A percentile compares a stretch with the other conserved stretches of the same genome.
Conservation (phyloP, 345 rosid species). For the Ricinus communis region DNA sequence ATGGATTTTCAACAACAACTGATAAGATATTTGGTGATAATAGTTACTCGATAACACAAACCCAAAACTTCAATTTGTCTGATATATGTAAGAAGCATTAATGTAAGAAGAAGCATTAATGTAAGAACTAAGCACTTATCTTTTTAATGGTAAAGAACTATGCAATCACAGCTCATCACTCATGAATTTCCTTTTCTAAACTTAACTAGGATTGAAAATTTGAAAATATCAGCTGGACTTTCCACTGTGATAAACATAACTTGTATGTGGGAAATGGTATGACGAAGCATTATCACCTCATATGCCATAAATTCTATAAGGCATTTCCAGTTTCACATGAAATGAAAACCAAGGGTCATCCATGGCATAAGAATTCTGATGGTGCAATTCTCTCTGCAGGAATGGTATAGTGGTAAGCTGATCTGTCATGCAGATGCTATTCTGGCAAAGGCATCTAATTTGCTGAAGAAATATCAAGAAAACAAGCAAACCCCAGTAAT, state of each 20-base stretch:
- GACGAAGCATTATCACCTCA: neutral
- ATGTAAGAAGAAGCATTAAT: too few species aligned
- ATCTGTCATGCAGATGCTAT: constrained; percentile 71
- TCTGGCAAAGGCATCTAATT: constrained; percentile 58
- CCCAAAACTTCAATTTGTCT: too few species aligned
- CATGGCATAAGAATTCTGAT: neutral
- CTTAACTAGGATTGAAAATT: neutral
- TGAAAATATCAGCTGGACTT: neutral
- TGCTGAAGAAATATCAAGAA: constrained; percentile 47
- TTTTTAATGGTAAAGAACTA: neutral
- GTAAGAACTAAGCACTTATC: too few species aligned
- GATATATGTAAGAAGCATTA: too few species aligned
- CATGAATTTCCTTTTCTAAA: neutral
- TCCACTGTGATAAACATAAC: neutral
- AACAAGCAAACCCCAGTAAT: constrained; percentile 41
- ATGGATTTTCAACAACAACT: neutral
- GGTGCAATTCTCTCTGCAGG: constrained; percentile 37
- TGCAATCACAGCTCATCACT: neutral
- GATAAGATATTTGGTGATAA: neutral
- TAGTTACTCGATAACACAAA: too few species aligned
- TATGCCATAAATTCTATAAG: neutral
- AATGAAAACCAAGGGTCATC: neutral
- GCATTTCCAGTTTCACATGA: neutral
- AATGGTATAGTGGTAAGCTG: constrained; percentile 72
- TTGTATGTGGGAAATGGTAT: neutral